Percentiles rank a stretch among this genome's conserved stretches.
Evolutionary conservation across 139 green algal species (phyloP).

Genomic region (Tetradesmus lagerheimii): DNA sequence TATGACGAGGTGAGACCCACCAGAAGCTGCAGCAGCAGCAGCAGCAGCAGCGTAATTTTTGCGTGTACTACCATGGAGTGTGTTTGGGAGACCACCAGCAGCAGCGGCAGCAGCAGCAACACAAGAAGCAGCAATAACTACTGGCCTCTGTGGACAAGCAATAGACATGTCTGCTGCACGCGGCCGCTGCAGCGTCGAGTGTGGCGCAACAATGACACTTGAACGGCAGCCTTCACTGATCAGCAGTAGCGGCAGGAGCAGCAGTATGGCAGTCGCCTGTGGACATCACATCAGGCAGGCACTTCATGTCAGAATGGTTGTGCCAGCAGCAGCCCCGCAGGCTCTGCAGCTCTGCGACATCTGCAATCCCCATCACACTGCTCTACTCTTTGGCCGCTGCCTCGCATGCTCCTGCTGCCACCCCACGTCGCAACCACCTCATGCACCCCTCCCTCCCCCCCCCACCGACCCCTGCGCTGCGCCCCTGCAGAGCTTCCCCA

Average conservation of each 20-base stretch:
- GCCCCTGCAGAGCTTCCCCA: slow-evolving; percentile 63
- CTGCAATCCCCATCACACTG: neutral
- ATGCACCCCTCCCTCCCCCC: neutral
- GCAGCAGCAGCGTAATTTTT: neutral
- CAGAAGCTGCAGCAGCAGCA: neutral
- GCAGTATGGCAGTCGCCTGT: no score
- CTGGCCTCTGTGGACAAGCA: neutral
- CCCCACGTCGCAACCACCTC: no score
- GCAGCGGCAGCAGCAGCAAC: neutral
- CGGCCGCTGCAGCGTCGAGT: no score
- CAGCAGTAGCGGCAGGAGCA: neutral
- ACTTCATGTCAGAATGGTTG: no score
- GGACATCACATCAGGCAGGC: no score
- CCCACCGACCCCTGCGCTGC: no score
- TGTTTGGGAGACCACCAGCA: neutral
- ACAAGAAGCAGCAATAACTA: neutral
- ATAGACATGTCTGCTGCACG: no score
- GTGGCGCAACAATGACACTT: neutral
- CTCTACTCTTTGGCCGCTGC: neutral
- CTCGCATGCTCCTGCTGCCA: neutral
- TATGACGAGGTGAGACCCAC: slow-evolving; percentile 74
- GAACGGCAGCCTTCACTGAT: neutral
- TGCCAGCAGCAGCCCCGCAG: no score
- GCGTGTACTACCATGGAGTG: neutral
- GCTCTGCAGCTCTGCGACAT: no score